These are phyloP conservation scores for Udeniomyces megalosporus DNA, from an alignment of 768 basidiomycete species.

Conservation along the genomic window DNA sequence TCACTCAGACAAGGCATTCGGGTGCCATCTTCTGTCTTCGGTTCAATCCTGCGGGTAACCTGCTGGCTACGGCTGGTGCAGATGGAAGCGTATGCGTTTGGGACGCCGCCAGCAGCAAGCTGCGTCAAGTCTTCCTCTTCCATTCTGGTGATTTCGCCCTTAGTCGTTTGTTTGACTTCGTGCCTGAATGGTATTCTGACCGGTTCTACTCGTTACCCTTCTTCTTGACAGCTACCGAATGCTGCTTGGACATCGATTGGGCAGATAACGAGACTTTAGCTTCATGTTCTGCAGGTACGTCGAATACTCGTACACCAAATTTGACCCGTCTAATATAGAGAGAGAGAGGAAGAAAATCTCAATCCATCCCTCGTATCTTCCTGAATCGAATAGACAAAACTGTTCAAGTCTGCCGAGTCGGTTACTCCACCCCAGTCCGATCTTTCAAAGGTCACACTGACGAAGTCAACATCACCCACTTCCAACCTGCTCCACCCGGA, in stretches of 20 bases:
- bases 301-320: too few relatives aligned
- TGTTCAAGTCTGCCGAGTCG: slow-evolving; percentile 12
- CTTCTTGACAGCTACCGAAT: neutral
- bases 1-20: slow-evolving; percentile 17
- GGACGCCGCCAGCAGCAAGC: slow-evolving; percentile 47
- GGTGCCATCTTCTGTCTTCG: slow-evolving; percentile 42
- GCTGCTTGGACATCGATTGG: slow-evolving; percentile 13
- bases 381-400: slow-evolving; percentile 6
- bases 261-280: slow-evolving; percentile 14
- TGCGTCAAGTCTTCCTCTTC: slow-evolving; percentile 33
- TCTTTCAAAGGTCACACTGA: slow-evolving; percentile 54
- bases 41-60: slow-evolving; percentile 57
- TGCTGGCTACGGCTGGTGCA: slow-evolving; percentile 59
- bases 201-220: too few relatives aligned
- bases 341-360: too few relatives aligned
- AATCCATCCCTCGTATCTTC: neutral
- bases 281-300: neutral
- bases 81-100: slow-evolving; percentile 65
- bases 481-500: slow-evolving; percentile 17
- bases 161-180: too few relatives aligned
- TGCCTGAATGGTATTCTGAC: too few relatives aligned
- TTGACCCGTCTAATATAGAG: too few relatives aligned
- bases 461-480: slow-evolving; percentile 64
- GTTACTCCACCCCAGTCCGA: slow-evolving; percentile 39
- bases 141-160: too few relatives aligned